Conservation (phyloP, 139 green algal genomes). For the Chlamydomonas urium region DNA sequence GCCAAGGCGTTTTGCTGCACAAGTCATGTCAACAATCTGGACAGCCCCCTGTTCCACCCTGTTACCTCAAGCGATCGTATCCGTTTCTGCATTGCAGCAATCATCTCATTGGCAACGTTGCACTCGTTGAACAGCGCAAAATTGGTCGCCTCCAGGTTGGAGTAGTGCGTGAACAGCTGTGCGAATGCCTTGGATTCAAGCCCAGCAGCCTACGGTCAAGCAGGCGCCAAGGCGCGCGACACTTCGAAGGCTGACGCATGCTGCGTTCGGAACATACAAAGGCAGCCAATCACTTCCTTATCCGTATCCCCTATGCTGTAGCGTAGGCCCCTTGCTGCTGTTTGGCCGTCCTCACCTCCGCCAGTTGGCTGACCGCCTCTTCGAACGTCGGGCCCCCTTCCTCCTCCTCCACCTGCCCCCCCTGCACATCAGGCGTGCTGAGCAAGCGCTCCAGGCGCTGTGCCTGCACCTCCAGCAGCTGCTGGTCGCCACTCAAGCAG, state of each 20-base stretch:
- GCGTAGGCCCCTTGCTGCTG: too few relatives aligned
- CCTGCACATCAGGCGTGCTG: slow-evolving; percentile 14
- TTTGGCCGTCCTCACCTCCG: not conserved
- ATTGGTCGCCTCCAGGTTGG: slow-evolving; percentile 25
- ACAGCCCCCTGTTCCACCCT: too few relatives aligned
- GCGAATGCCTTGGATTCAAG: not conserved
- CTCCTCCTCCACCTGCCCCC: not conserved
- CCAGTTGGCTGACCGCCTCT: slow-evolving; percentile 1
- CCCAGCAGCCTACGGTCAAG: slow-evolving; percentile 9
- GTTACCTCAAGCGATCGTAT: slow-evolving; percentile 25
- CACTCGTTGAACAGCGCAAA: slow-evolving; percentile 33
- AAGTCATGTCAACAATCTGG: not conserved
- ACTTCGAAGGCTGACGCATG: too few relatives aligned
- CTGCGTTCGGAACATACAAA: too few relatives aligned
- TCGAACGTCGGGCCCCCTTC: not conserved
- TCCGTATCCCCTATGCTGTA: too few relatives aligned
- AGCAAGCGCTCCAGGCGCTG: slow-evolving; percentile 20
- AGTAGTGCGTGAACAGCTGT: slow-evolving; percentile 42
- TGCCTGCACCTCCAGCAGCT: slow-evolving; percentile 35
- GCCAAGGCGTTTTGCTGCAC: not conserved
- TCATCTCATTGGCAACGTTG: slow-evolving; percentile 30
- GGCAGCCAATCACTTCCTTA: too few relatives aligned
- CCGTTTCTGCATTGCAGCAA: slow-evolving; percentile 21
- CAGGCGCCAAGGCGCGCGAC: too few relatives aligned
- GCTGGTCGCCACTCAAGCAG: slow-evolving; percentile 24